These are phyloP conservation scores for Glaciozyma martinii DNA, from an alignment of 768 basidiomycete species.

Conservation along the genomic window DNA sequence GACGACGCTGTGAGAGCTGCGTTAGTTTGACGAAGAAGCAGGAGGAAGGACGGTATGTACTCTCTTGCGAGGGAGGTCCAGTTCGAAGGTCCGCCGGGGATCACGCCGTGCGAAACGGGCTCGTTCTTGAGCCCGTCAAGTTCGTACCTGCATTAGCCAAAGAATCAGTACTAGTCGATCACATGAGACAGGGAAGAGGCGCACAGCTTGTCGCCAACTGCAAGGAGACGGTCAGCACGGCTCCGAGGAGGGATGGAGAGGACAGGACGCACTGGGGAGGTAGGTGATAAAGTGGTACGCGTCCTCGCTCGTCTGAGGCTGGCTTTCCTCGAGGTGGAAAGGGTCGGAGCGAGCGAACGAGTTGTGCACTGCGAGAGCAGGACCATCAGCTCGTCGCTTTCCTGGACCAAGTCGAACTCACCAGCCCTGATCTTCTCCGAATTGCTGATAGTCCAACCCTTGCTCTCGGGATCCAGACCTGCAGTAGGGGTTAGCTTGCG, in stretches of 20 bases:
- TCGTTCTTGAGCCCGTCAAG: conserved; percentile 76
- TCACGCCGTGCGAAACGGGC: conserved; percentile 72
- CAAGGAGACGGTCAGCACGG: neutral
- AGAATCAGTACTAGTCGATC: neutral
- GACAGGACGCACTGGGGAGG: conserved; percentile 48
- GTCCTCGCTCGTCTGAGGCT: conserved; percentile 57
- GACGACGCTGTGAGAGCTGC: conserved; percentile 47
- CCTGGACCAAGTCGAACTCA: conserved; percentile 9
- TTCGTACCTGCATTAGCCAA: conserved; percentile 54
- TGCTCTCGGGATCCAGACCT: conserved; percentile 68
- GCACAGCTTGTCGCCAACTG: conserved; percentile 55
- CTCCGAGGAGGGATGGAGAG: neutral
- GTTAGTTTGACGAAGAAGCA: neutral
- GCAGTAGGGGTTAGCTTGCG: conserved; percentile 22
- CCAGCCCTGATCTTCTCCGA: conserved; percentile 44
- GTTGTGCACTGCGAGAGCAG: conserved; percentile 67
- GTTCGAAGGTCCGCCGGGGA: conserved; percentile 59
- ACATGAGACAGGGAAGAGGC: neutral
- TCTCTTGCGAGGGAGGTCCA: conserved; percentile 78
- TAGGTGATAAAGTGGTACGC: conserved; percentile 98
- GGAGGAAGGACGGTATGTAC: conserved; percentile 7
- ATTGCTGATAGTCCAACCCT: conserved; percentile 40
- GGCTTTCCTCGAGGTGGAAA: conserved; percentile 67
- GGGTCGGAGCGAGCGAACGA: conserved; percentile 81
- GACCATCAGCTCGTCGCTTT: no score